Conservation (phyloP, 768 basidiomycete genomes). For the Mycena amicta region DNA sequence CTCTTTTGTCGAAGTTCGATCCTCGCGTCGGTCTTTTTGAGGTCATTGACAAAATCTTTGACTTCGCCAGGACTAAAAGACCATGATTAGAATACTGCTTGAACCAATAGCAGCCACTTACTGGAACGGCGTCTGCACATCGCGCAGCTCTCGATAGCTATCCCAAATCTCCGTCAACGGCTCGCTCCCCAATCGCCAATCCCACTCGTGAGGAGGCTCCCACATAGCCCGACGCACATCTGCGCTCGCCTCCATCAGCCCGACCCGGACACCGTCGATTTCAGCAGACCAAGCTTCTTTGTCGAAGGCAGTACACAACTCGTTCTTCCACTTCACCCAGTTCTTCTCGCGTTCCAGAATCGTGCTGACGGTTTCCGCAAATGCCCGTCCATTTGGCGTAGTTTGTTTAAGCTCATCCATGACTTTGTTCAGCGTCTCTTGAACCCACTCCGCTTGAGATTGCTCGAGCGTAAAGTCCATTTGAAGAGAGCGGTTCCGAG, state of each 20-base stretch:
- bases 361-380: slow-evolving; percentile 70
- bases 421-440: slow-evolving; percentile 63
- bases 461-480: slow-evolving; percentile 80
- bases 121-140: slow-evolving; percentile 71
- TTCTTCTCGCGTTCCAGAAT: slow-evolving; percentile 85
- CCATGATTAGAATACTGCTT: slow-evolving; percentile 7
- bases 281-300: slow-evolving; percentile 63
- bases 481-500: slow-evolving; percentile 77
- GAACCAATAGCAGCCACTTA: slow-evolving; percentile 35
- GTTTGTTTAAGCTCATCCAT: slow-evolving; percentile 70
- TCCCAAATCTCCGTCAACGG: slow-evolving; percentile 82
- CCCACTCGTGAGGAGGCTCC: slow-evolving; percentile 62
- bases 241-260: slow-evolving; percentile 65
- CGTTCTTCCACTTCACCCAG: slow-evolving; percentile 91
- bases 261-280: slow-evolving; percentile 50
- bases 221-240: slow-evolving; percentile 54
- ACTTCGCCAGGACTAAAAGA: slow-evolving; percentile 65
- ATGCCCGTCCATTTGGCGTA: slow-evolving; percentile 73
- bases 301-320: slow-evolving; percentile 78
- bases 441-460: slow-evolving; percentile 73
- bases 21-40: slow-evolving; percentile 64
- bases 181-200: slow-evolving; percentile 66
- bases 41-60: slow-evolving; percentile 72
- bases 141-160: slow-evolving; percentile 64
- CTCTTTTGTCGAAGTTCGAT: slow-evolving; percentile 56